Base-by-base conservation (phyloP, 2,329 filamentous ascomycete genomes). In the Trichoderma endophyticum region DNA sequence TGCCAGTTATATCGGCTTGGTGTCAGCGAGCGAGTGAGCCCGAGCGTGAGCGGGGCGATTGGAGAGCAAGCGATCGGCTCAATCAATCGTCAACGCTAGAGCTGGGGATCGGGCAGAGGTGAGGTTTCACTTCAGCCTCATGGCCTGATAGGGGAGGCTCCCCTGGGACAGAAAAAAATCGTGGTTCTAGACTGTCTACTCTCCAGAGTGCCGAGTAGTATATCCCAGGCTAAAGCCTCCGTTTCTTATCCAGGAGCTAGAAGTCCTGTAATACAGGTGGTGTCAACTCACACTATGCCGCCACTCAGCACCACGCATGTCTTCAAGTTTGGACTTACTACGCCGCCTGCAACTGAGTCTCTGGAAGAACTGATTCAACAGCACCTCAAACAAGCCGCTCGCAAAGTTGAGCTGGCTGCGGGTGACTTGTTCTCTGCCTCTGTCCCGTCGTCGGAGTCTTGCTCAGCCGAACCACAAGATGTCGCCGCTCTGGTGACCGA, bases 401-500 rank as follows among this genome's bases (percentile, higher is more conserved):
- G 63, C 28, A 75, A 79, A 15, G 61, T 79, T 32, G 75, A 76
- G 66, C 74, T 71, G 51, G 70, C 63, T n/a, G 68, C 75, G 36
- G 68, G 68, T 30, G 30, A 63, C 15, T 26, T 72, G 36, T 57
- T 60, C 24, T 66, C 59, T 63, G n/a, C 71, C 70, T 51, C 39
- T 43, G 39, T 18, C 7, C 39, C 39, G 39, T 43, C 39, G 39
- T 54, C 73, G 18, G 51, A 66, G 63, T 70, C 64, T n/a, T 74
- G 72, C 57, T 72, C 70, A 43, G 71, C 63, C 12, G 57, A 57
- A 30, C 71, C 66, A n/a, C 51, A 39, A 21, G 73, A 76, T 57
- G 73, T 77, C 15, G 75, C 77, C 15, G 79, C 78, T 54, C 71
- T 82, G 65, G 76, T 81, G 56, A 75, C 74, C 36, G 80, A 82